These are phyloP conservation scores for Hyparrhenia diplandra DNA, from an alignment of 176 grass and related monocot genomes.

Conservation along the genomic window DNA sequence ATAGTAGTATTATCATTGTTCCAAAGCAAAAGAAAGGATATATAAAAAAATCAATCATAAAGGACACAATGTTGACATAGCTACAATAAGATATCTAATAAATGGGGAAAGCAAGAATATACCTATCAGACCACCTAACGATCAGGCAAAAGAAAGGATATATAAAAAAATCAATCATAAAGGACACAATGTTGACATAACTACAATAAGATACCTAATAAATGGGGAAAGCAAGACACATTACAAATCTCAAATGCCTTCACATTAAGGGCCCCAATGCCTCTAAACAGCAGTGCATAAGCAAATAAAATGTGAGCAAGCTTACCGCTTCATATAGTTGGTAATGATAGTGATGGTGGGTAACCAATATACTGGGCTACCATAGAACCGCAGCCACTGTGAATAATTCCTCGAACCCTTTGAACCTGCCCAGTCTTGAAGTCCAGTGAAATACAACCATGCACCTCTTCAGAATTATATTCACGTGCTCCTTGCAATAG, in stretches of 20 bases:
- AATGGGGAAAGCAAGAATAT: too few species aligned
- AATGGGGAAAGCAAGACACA: not conserved
- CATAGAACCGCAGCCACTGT: not conserved
- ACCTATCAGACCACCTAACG: not conserved
- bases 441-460: slow-evolving; percentile 17
- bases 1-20: too few species aligned
- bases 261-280: not conserved
- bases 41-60: too few species aligned
- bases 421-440: slow-evolving; percentile 19
- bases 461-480: not conserved
- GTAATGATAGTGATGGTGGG: slow-evolving; percentile 21
- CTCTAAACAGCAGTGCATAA: not conserved
- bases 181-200: not conserved
- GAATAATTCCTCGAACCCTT: not conserved
- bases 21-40: not conserved
- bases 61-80: too few species aligned
- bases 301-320: not conserved
- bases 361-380: slow-evolving; percentile 6
- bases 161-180: not conserved
- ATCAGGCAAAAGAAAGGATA: too few species aligned
- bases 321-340: slow-evolving; percentile 27
- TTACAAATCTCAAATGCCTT: not conserved
- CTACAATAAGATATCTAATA: too few species aligned
- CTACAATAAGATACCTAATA: not conserved
- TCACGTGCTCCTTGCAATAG: not conserved